Conservation (phyloP, 176 grass and related monocot genomes). For the Oryza rufipogon region DNA sequence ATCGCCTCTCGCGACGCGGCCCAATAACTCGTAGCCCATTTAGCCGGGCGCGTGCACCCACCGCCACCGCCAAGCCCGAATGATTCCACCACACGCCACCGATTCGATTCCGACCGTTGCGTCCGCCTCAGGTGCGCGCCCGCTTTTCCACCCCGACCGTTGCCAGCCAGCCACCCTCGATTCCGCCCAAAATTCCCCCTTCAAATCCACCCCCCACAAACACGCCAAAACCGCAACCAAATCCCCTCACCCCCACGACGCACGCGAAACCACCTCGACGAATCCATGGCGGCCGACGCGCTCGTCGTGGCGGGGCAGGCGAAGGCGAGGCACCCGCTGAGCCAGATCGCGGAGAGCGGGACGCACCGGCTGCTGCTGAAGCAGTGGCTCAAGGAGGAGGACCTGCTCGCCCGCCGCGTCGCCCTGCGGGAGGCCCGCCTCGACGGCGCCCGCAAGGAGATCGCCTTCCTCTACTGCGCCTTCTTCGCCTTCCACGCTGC, state of each 20-base stretch:
- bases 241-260: too few relatives aligned
- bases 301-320: neutral
- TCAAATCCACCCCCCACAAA: neutral
- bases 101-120: neutral
- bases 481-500: constrained; percentile 83
- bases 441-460: constrained; percentile 68
- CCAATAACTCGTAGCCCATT: too few relatives aligned
- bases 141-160: neutral
- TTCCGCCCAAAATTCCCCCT: neutral
- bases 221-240: neutral
- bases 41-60: too few relatives aligned
- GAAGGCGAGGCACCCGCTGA: constrained; percentile 49
- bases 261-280: too few relatives aligned
- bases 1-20: too few relatives aligned
- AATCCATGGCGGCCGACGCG: neutral
- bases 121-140: neutral
- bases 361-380: constrained; percentile 95
- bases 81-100: too few relatives aligned
- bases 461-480: constrained; percentile 80
- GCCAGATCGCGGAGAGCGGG: constrained; percentile 67
- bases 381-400: constrained; percentile 91
- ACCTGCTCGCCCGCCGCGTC: constrained; percentile 71
- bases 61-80: too few relatives aligned
- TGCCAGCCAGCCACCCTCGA: neutral
- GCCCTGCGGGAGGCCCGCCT: constrained; percentile 80